phyloP scores from a whole-genome alignment of 129 eudicot species.

The Flaveria robusta region DNA sequence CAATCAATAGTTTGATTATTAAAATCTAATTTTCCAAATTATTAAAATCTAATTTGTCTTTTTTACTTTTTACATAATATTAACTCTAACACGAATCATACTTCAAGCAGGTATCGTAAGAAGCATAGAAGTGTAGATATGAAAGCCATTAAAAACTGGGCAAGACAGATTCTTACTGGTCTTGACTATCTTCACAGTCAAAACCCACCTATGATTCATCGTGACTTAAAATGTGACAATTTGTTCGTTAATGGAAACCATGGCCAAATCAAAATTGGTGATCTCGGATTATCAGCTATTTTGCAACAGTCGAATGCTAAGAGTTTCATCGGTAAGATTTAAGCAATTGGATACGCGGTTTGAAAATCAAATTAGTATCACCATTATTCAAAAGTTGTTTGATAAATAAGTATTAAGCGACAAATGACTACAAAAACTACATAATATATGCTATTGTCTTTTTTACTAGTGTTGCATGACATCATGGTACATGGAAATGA shows the following conservation, averaged over 20 bases:
- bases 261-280: slow-evolving; percentile 88
- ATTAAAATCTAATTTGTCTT: background rate
- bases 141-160: slow-evolving; percentile 91
- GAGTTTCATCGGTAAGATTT: slow-evolving; percentile 71
- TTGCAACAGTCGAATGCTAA: slow-evolving; percentile 71
- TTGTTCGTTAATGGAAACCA: slow-evolving; percentile 89
- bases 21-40: too few relatives aligned
- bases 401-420: too few relatives aligned
- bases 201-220: slow-evolving; percentile 75
- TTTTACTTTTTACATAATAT: background rate
- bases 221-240: slow-evolving; percentile 91
- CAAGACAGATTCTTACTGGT: slow-evolving; percentile 78
- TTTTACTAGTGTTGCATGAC: too few relatives aligned
- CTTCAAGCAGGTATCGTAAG: slow-evolving; percentile 56
- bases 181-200: slow-evolving; percentile 80
- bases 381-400: background rate
- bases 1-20: too few relatives aligned
- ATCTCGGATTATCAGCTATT: slow-evolving; percentile 80
- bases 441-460: too few relatives aligned
- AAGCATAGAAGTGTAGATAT: slow-evolving; percentile 74
- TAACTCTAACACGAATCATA: background rate
- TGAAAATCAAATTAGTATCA: background rate
- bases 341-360: background rate
- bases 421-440: too few relatives aligned
- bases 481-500: too few relatives aligned